Base-by-base conservation (phyloP, 495 filamentous ascomycete species). In the Hyaloscypha hepaticicola region DNA sequence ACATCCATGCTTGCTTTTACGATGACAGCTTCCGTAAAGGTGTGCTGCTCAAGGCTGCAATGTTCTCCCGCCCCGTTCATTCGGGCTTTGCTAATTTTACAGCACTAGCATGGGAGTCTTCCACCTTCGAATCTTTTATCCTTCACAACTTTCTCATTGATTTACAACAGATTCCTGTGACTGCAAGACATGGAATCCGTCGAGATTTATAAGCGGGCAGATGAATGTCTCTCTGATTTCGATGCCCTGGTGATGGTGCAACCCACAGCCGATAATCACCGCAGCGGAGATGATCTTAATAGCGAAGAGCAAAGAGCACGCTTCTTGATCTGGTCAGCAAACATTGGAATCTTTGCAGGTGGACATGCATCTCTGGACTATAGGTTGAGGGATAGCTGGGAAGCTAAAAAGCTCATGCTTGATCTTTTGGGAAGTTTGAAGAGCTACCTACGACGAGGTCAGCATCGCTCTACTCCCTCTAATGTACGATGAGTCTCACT, bases 281-380 rank as follows among this genome's bases (percentile, higher is more conserved):
- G 22, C 25, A 48, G 66, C 49, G 25, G 41, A 26, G 61, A 67
- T 58, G 50, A 64, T 29, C 33, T 64, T 9, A 48, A 56, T 61
- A 27, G 25, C 22, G 67, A 69, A 56, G 67, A 69, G 25, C 57
- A 67, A 49, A 52, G 21, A 29, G 67, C 67, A 22, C 68, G 65
- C 31, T 69, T 69, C 45, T 29, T 41, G 34, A 67, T 67, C 19
- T 69, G 67, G 67, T 67, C 67, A 48, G 67, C 28, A 19, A 61
- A 69, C 27, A 67, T 69, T 63, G 67, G 67, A 38, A 58, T 58
- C 27, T 67, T 67, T 33, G 67, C 67, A 51, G 51, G 38, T 22
- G 51, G 48, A 27, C 67, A 69, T 67, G 66, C 67, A 27, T 69
- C 67, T 38, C 58, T 69, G 33, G 67, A 69, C 53, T 68, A 69